Evolutionary conservation across 106 monocot genomes (phyloP), one percentile per base, ranked within the genome.

Genomic region (Allium cepa): DNA sequence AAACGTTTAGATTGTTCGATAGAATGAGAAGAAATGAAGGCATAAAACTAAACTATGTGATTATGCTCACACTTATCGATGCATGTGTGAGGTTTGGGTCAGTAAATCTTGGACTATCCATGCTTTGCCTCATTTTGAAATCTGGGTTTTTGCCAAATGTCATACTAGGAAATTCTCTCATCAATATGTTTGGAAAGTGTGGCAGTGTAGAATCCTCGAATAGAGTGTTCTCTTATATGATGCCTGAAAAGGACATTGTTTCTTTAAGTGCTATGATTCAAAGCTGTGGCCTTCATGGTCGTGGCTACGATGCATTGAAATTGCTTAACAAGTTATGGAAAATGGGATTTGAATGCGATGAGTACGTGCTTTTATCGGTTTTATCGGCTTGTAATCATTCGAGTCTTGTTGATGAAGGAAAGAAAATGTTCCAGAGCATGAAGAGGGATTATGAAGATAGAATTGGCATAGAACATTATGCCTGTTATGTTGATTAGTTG

Each of bases 121-220:
- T 58, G 56, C 8, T 69, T 76, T 4, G 63, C 56, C 17, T 47
- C 57, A 45, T 68, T 36, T 4, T 77, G 7, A 80, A 73, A 26
- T 67, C 18, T 58, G 76, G 79, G 8, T 67, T 75, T 26, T 27
- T 76, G 12, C 75, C 58, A 7, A 81, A 86, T 67, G 26, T 67
- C 4, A 68, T 60, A 0, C 26, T 86, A 26, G 75, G 76, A 58
- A 90, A 86, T 64, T 75, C 90, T 5, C 65, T 91, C 67, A 74
- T 86, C 28, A 79, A 77, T 15, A 84, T 91, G 90, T 91, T 86
- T 59, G 70, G 81, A 2, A 79, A 84, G 66, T 91, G 86, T 10
- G 90, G 90, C 4, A 72, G 63, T 56, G 17, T 79, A 51, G 66
- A 73, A 53, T 78, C 81, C 62, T 71, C 90, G 2, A 15, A 14